A percentile compares a stretch with the other conserved stretches of the same genome.
Conservation (phyloP, 108 stramenopile genomes). For the Cyclotella cryptica region DNA sequence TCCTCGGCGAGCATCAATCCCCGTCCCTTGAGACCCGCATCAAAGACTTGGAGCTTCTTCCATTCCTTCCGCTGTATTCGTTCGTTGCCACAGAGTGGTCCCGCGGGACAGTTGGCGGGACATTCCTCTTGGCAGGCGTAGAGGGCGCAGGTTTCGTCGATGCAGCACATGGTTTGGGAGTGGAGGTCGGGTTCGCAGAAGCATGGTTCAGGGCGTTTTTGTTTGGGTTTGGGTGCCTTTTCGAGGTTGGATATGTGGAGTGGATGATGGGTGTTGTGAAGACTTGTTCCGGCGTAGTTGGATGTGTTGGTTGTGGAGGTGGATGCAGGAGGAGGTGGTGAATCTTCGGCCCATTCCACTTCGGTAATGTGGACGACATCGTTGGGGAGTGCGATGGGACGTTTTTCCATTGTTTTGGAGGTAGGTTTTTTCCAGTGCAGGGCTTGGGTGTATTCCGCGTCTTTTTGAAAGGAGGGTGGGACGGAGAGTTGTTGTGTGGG, state of each 20-base stretch:
- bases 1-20: conserved; percentile 70
- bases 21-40: conserved; percentile 80
- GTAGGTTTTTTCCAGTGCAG: conserved; percentile 48
- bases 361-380: conserved; percentile 60
- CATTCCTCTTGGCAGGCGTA: conserved; percentile 89
- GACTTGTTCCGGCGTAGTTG: not conserved
- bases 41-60: conserved; percentile 68
- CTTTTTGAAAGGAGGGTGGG: not conserved
- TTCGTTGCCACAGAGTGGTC: conserved; percentile 75
- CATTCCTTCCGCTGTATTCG: conserved; percentile 72
- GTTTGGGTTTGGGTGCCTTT: conserved; percentile 46
- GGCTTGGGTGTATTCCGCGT: conserved; percentile 38
- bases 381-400: conserved; percentile 31
- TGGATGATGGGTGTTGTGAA: not conserved
- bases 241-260: conserved; percentile 26
- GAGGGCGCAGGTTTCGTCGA: conserved; percentile 65
- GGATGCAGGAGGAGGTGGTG: too few species aligned
- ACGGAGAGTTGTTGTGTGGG: not conserved
- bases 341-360: conserved; percentile 60
- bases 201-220: conserved; percentile 51
- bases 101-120: conserved; percentile 66
- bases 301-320: too few species aligned
- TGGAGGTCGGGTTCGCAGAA: conserved; percentile 55
- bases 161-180: conserved; percentile 31
- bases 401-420: conserved; percentile 26